Percentiles rank a stretch among this genome's conserved stretches.
These are phyloP conservation scores for Friedmanniomyces endolithicus DNA, from an alignment of 495 filamentous ascomycete species.

Conservation along the genomic window DNA sequence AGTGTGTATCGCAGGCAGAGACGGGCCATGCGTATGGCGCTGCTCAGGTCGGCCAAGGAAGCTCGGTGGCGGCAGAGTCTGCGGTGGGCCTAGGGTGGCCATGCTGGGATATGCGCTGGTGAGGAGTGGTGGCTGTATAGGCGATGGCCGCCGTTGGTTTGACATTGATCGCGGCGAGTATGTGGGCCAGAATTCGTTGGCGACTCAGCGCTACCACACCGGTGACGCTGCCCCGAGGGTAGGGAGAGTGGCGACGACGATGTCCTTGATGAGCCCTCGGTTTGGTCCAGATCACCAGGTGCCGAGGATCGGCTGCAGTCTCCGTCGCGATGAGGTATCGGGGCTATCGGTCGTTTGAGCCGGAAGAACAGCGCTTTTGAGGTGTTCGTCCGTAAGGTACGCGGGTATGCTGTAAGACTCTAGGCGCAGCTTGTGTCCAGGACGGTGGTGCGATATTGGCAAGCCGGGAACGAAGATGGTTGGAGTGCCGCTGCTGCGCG, in stretches of 20 bases:
- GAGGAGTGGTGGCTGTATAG: constrained; percentile 7
- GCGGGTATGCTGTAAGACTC: not conserved
- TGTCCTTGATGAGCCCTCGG: not conserved
- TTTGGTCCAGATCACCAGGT: not conserved
- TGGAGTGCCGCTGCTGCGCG: no score
- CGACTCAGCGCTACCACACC: not conserved
- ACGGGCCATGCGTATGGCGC: not conserved
- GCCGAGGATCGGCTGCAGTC: not conserved
- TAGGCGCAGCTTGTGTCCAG: not conserved
- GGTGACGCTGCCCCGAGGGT: no score
- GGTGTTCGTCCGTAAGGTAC: not conserved
- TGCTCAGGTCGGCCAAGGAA: constrained; percentile 2
- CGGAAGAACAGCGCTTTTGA: not conserved
- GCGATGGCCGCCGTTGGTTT: constrained; percentile 7
- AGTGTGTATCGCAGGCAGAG: constrained; percentile 1
- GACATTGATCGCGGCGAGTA: constrained; percentile 1
- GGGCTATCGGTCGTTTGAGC: not conserved
- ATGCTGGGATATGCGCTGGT: not conserved
- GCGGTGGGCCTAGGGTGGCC: constrained; percentile 4
- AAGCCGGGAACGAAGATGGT: not conserved
- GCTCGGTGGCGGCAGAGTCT: not conserved
- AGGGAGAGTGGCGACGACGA: not conserved
- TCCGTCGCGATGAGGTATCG: not conserved
- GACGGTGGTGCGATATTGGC: not conserved
- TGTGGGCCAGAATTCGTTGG: not conserved